A percentile compares a stretch with the other conserved stretches of the same genome.
These are phyloP conservation scores for Fusarium nisikadoi DNA, from an alignment of 2,329 filamentous ascomycete genomes.

Conservation along the genomic window DNA sequence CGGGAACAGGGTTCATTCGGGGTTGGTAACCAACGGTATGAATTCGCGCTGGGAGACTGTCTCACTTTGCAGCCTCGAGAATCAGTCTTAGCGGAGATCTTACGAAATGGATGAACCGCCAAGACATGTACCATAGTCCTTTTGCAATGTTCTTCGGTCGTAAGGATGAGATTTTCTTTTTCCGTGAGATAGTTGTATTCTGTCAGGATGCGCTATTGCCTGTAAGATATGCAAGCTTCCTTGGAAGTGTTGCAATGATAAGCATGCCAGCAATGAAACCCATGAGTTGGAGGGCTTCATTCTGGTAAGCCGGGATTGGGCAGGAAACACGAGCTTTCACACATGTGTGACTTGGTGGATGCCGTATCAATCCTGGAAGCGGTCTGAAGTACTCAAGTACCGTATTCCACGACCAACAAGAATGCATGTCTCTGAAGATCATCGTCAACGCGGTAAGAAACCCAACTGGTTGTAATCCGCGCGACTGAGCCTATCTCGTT, in stretches of 20 bases:
- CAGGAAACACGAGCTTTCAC: slow-evolving; percentile 4
- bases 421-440: slow-evolving; percentile 3
- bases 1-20: neutral
- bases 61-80: neutral
- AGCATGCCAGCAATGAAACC: neutral
- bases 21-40: neutral
- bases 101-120: neutral
- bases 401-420: neutral
- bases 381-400: slow-evolving; percentile 10
- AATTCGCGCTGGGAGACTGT: neutral
- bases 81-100: neutral
- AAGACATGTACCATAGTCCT: slow-evolving; percentile 2
- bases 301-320: slow-evolving; percentile 27
- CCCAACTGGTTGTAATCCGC: neutral
- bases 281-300: slow-evolving; percentile 27
- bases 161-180: slow-evolving; percentile 2
- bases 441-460: neutral
- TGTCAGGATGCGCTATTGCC: slow-evolving; percentile 1
- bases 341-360: neutral
- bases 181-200: neutral
- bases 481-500: slow-evolving; percentile 4
- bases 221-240: slow-evolving; percentile 8
- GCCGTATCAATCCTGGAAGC: slow-evolving; percentile 1
- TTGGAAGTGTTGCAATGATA: slow-evolving; percentile 6
- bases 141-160: slow-evolving; percentile 9